These are phyloP conservation scores for Polytrichum commune DNA, from an alignment of 225 moss, liverwort and hornwort species.

Conservation along the genomic window DNA sequence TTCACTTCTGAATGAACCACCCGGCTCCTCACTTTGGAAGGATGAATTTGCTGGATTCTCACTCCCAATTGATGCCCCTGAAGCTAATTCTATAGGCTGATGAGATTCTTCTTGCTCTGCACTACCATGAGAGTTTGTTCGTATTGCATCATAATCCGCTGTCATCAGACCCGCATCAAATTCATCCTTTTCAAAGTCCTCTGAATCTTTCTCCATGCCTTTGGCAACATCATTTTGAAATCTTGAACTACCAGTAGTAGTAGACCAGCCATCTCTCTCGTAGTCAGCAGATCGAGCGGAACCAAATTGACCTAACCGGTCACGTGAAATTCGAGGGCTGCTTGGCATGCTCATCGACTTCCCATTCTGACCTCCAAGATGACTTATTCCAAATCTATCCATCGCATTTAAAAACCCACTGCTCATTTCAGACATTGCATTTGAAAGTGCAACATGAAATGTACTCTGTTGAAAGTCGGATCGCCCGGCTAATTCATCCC, in stretches of 20 bases:
- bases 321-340: slow-evolving; percentile 20
- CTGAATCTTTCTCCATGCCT: background rate
- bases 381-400: slow-evolving; percentile 33
- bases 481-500: too few relatives aligned
- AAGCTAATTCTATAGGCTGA: background rate
- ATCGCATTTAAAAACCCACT: slow-evolving; percentile 43
- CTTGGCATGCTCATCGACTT: slow-evolving; percentile 31
- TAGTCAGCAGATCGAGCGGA: background rate
- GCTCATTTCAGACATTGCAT: slow-evolving; percentile 37
- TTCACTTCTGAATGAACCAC: background rate
- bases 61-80: background rate
- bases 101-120: background rate
- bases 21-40: slow-evolving; percentile 1
- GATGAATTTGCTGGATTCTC: background rate
- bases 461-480: background rate
- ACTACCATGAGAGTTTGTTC: background rate
- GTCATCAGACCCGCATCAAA: background rate
- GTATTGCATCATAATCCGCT: background rate
- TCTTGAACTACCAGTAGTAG: background rate
- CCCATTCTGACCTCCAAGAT: slow-evolving; percentile 12
- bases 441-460: slow-evolving; percentile 26
- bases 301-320: background rate
- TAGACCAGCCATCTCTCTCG: background rate
- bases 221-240: background rate
- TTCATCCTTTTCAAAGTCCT: background rate